Conservation (phyloP, 2,329 filamentous ascomycete genomes). For the Epichloe typhina region DNA sequence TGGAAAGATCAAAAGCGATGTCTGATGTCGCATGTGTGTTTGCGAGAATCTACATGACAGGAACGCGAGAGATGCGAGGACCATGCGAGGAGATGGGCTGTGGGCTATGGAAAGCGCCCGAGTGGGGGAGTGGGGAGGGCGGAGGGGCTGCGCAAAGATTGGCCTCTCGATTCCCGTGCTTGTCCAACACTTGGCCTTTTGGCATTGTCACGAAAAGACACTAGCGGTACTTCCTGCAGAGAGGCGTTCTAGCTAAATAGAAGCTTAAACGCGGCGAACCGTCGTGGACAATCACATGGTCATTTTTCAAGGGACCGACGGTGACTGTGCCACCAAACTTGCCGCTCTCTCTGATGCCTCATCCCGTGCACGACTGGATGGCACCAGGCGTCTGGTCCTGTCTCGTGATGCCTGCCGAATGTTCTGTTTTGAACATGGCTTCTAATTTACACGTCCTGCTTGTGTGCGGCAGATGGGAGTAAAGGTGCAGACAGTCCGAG, state of each 20-base stretch:
- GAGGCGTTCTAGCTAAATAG: constrained; percentile 5
- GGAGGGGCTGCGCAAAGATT: not conserved
- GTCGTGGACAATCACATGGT: constrained; percentile 7
- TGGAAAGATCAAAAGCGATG: not conserved
- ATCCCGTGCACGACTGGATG: too few species aligned
- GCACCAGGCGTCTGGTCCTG: too few species aligned
- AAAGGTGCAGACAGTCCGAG: not conserved
- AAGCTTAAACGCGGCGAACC: constrained; percentile 5
- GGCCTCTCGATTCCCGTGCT: not conserved
- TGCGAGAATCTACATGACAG: not conserved
- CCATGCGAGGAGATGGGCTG: not conserved
- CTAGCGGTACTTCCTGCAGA: too few species aligned
- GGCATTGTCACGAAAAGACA: too few species aligned
- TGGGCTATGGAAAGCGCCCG: not conserved
- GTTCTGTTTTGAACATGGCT: not conserved
- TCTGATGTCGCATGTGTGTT: not conserved
- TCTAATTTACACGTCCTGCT: not conserved
- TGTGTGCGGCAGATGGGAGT: not conserved
- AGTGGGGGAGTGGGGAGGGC: not conserved
- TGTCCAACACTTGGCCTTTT: not conserved
- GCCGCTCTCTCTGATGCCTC: too few species aligned
- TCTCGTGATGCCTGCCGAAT: too few species aligned
- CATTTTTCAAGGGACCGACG: not conserved
- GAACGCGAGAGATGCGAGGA: not conserved
- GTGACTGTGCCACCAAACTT: too few species aligned